Percentiles rank a stretch among this genome's conserved stretches.
These are phyloP conservation scores for Drosera spatulata DNA, from an alignment of 179 eudicot genomes.

Conservation along the genomic window DNA sequence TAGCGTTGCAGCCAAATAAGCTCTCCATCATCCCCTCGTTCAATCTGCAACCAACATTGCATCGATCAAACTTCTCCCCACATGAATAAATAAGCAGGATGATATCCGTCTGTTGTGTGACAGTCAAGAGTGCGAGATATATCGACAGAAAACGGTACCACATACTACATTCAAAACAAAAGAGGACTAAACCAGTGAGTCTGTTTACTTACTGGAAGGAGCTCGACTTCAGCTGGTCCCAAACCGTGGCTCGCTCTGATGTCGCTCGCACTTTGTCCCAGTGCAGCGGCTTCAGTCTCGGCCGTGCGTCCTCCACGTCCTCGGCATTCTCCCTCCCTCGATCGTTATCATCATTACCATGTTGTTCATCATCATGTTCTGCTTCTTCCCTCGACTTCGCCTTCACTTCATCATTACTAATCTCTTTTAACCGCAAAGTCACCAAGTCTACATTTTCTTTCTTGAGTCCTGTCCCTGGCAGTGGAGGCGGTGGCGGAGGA, in stretches of 20 bases:
- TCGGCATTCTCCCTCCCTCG: too few relatives aligned
- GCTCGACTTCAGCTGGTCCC: slow-evolving; percentile 95
- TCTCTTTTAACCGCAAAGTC: slow-evolving; percentile 12
- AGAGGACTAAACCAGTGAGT: background rate
- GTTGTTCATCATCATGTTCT: slow-evolving; percentile 17
- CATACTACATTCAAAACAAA: too few relatives aligned
- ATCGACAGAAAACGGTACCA: too few relatives aligned
- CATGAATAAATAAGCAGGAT: too few relatives aligned
- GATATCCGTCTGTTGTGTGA: too few relatives aligned
- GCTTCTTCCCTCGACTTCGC: slow-evolving; percentile 15
- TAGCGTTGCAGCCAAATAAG: slow-evolving; percentile 68
- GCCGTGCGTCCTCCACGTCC: slow-evolving; percentile 43
- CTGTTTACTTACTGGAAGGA: slow-evolving; percentile 68
- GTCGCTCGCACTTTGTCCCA: slow-evolving; percentile 98
- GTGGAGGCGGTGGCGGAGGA: slow-evolving; percentile 36
- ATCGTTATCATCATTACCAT: slow-evolving; percentile 31
- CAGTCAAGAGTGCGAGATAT: too few relatives aligned
- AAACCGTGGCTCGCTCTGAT: slow-evolving; percentile 78
- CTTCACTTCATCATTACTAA: slow-evolving; percentile 19
- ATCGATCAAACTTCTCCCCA: too few relatives aligned
- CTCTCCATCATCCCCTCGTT: slow-evolving; percentile 93
- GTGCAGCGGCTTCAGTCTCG: slow-evolving; percentile 83
- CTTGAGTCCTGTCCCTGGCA: slow-evolving; percentile 16
- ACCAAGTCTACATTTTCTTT: slow-evolving; percentile 14
- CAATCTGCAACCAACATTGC: slow-evolving; percentile 36